Conservation (phyloP, 208 protist genomes). For the Jaenimonas drosophilae region DNA sequence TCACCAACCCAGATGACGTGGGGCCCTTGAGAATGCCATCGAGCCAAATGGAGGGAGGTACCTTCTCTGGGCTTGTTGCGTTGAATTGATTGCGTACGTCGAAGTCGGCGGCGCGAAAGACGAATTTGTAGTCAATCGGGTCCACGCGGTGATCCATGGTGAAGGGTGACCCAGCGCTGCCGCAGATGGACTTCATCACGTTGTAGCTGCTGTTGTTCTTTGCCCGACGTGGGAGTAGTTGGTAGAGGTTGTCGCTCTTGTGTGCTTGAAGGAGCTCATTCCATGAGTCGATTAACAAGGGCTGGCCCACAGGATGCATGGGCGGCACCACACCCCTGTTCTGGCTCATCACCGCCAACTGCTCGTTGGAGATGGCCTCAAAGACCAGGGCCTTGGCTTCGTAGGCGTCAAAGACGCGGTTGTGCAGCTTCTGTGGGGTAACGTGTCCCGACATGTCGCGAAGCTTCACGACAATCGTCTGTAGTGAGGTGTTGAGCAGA, state of each 20-base stretch:
- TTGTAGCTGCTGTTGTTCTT: slow-evolving; percentile 63
- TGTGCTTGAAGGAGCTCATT: slow-evolving; percentile 57
- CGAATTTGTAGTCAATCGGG: slow-evolving; percentile 79
- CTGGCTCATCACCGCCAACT: slow-evolving; percentile 66
- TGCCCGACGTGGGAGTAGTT: slow-evolving; percentile 67
- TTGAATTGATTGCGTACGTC: slow-evolving; percentile 76
- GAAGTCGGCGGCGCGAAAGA: slow-evolving; percentile 66
- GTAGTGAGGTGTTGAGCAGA: slow-evolving; percentile 73
- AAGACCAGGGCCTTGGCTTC: slow-evolving; percentile 86
- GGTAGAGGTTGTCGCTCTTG: slow-evolving; percentile 70
- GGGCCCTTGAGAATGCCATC: slow-evolving; percentile 67
- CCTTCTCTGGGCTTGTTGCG: slow-evolving; percentile 44
- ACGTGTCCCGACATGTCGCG: slow-evolving; percentile 82
- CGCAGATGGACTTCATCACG: slow-evolving; percentile 64
- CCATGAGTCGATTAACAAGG: slow-evolving; percentile 69
- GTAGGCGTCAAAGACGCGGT: slow-evolving; percentile 85
- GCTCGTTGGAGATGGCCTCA: slow-evolving; percentile 65
- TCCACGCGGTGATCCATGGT: slow-evolving; percentile 80
- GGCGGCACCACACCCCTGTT: slow-evolving; percentile 50
- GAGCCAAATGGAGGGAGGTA: slow-evolving; percentile 60
- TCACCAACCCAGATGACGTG: slow-evolving; percentile 49
- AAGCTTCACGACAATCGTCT: slow-evolving; percentile 74
- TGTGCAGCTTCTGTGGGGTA: slow-evolving; percentile 84
- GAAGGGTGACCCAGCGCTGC: slow-evolving; percentile 73
- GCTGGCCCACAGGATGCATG: slow-evolving; percentile 69